Evolutionary conservation across 2,329 filamentous ascomycete genomes (phyloP).

Genomic region (Monosporascus sp.): DNA sequence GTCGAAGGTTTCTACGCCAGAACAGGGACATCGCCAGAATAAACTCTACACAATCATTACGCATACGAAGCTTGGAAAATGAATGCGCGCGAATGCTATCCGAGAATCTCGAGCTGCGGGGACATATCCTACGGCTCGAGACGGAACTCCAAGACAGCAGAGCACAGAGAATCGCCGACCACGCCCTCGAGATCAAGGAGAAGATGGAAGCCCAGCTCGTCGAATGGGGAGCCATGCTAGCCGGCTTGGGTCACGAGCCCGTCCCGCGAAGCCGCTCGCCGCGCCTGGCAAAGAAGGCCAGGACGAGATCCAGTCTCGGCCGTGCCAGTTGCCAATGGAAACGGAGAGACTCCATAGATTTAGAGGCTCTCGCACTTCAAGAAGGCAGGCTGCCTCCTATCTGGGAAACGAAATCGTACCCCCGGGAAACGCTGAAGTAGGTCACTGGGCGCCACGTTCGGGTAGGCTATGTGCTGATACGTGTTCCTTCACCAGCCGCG

Average conservation of each 20-base stretch:
- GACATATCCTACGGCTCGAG: conserved; percentile 65
- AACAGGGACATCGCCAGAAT: conserved; percentile 77
- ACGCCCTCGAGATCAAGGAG: conserved; percentile 63
- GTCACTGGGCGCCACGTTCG: background rate
- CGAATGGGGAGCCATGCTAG: conserved; percentile 64
- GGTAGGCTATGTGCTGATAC: conserved; percentile 17
- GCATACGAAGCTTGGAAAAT: conserved; percentile 70
- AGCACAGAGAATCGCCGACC: conserved; percentile 55
- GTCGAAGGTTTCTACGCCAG: conserved; percentile 73
- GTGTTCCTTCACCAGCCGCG: conserved; percentile 36
- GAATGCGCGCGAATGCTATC: conserved; percentile 69
- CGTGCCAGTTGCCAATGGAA: conserved; percentile 47
- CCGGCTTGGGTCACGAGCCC: conserved; percentile 58
- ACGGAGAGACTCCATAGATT: conserved; percentile 50
- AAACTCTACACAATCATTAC: conserved; percentile 72
- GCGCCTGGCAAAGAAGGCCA: conserved; percentile 34
- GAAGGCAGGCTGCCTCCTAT: conserved; percentile 62
- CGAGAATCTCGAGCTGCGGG: conserved; percentile 71
- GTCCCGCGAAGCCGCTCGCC: conserved; percentile 42
- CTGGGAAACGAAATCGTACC: conserved; percentile 62
- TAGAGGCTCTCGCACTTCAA: conserved; percentile 44
- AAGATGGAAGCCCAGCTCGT: conserved; percentile 67
- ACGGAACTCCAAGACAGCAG: conserved; percentile 60
- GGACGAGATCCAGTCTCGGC: conserved; percentile 36
- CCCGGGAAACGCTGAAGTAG: conserved; percentile 63